Base-by-base conservation (phyloP, 129 eudicot species). In the Solidago caesia region DNA sequence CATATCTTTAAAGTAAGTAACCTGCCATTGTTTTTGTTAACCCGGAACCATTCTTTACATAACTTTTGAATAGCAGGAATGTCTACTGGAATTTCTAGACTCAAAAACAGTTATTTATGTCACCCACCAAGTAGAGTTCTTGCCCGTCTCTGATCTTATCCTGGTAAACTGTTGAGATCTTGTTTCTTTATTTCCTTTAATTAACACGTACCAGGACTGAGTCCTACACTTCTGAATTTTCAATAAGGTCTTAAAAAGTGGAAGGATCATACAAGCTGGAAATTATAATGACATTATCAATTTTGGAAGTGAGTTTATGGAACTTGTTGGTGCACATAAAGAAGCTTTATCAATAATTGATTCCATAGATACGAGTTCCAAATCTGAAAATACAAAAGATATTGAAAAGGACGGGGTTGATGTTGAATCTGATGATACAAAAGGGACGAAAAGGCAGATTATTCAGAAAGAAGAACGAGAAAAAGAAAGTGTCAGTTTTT, bases 51-150 rank as follows among this genome's bases (percentile, higher is more conserved):
- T 53, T 44, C 42, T 67, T 68, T 41, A 77, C 45, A 10, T 71
- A 75, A 49, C 7, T 44, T 57, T 81, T 64, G 7, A 45, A 45
- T 77, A 45, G 52, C 85, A 94, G 97, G 91, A 94, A 83, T 94
- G 98, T 61, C 82, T 94, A 49, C 59, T 90, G 77, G 86, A 84
- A 51, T 83, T 86, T 80, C 80, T 94, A 73, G 69, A 75, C 10
- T 86, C 91, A 5, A 94, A 94, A 81, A 94, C 97, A 10, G 88
- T 90, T 67, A 75, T 90, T 65, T 94, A 86, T 77, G 88, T 94
- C 48, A 90, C 97, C 33, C 98, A 94, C 79, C 98, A 94, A 87
- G 90, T 94, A 33, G 98, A 94, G 83, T 94, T 94, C 83, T 77
- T 94, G 60, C 91, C 98, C 5, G 83, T 80, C 64, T 96, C 97